These are phyloP conservation scores for Epichloe glyceriae DNA, from an alignment of 2,329 filamentous ascomycete genomes.

Conservation along the genomic window DNA sequence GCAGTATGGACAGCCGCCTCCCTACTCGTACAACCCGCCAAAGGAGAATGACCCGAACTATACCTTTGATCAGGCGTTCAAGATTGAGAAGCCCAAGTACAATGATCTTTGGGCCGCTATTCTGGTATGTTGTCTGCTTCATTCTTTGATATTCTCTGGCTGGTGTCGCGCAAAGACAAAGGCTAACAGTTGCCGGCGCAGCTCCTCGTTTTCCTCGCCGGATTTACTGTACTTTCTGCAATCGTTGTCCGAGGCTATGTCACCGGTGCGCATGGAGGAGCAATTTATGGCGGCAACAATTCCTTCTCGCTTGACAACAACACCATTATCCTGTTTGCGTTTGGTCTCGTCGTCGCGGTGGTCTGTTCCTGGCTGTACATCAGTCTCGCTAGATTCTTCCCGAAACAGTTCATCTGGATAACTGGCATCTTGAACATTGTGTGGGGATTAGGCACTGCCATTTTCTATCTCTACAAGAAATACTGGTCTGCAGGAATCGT, in stretches of 20 bases:
- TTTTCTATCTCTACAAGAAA: slow-evolving; percentile 66
- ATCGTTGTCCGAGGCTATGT: slow-evolving; percentile 65
- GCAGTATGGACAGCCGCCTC: slow-evolving; percentile 18
- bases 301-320: slow-evolving; percentile 63
- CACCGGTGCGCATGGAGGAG: slow-evolving; percentile 47
- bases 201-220: slow-evolving; percentile 58
- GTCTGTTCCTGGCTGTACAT: slow-evolving; percentile 69
- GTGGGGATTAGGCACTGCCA: slow-evolving; percentile 71
- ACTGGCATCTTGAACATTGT: slow-evolving; percentile 81
- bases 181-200: slow-evolving; percentile 15
- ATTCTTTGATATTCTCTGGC: no score
- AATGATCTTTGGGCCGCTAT: slow-evolving; percentile 85
- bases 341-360: slow-evolving; percentile 61
- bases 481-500: slow-evolving; percentile 81
- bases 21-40: slow-evolving; percentile 24
- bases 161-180: not conserved
- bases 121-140: slow-evolving; percentile 37
- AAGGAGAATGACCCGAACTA: slow-evolving; percentile 33
- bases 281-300: slow-evolving; percentile 59
- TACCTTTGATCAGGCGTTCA: slow-evolving; percentile 70
- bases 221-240: slow-evolving; percentile 65
- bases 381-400: slow-evolving; percentile 59
- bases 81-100: slow-evolving; percentile 70
- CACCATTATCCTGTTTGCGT: slow-evolving; percentile 73
- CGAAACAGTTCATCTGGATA: slow-evolving; percentile 86